Base-by-base conservation (phyloP, 2,329 filamentous ascomycete species). In the Apiospora arundinis region DNA sequence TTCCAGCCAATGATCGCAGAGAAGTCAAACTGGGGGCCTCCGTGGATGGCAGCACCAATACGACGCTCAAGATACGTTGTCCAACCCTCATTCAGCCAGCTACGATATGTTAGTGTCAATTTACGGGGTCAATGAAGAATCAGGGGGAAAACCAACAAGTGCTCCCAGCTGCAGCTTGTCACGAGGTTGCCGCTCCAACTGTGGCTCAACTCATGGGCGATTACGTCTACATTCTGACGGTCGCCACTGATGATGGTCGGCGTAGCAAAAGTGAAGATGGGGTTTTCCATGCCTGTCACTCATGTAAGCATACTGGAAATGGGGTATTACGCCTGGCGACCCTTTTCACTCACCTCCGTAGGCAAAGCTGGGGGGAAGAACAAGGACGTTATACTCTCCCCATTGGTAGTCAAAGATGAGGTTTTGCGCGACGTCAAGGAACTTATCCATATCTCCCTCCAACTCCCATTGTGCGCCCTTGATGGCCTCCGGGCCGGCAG, bases 1-100 rank as follows among this genome's bases (percentile, higher is more conserved):
- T 97, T 96, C 95, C 95, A 98, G 72, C 96, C 96, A 74, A 98
- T 97, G 75, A 98, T 97, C 74, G 95, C 92, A 11, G 93, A 97
- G 82, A 99, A 98, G 83, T 98, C 93, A 74, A 96, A 93, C 79
- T 97, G 92, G 5, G 93, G 84, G 74, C 95, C 92, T 66, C 95
- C 95, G 76, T 98, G 95, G 63, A 97, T 86, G 25, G 86, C 89
- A 18, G 91, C 92, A 74, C 91, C 88, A 72, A 97, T 94, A 67
- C 96, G 90, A 69, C 96, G 92, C 83, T 99, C 96, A 6, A 98
- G 88, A 78, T 99, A 99, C 25, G 92, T 93, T 0, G 96, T 98
- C 96, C 95, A 98, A 44, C 95, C 95, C 78, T 92, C 90, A 72
- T 92, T 92, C 70, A 92, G 79, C 90, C 90, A 92, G 81, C 88